Conservation (phyloP, 106 monocot genomes). For the Dioscorea dumetorum region DNA sequence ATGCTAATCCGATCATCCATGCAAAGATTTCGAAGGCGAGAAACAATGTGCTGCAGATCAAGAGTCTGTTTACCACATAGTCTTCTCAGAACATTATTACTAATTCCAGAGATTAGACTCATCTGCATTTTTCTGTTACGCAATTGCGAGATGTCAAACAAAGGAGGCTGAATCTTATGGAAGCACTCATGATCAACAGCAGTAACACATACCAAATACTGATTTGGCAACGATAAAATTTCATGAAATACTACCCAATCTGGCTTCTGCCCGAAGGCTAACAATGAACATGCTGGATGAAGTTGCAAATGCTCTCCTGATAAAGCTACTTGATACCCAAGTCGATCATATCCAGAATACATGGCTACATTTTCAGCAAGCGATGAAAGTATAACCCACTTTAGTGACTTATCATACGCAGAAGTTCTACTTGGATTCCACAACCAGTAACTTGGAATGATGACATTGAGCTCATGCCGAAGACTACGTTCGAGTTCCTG, state of each 20-base stretch:
- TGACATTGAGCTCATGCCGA: conserved; percentile 57
- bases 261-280: conserved; percentile 64
- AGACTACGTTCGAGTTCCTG: conserved; percentile 69
- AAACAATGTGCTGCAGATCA: conserved; percentile 42
- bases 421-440: conserved; percentile 56
- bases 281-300: conserved; percentile 88
- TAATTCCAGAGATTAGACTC: conserved; percentile 41
- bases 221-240: conserved; percentile 52
- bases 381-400: conserved; percentile 65
- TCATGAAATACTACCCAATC: conserved; percentile 91
- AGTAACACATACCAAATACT: conserved; percentile 90
- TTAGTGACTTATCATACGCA: conserved; percentile 34
- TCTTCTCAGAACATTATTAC: conserved; percentile 49
- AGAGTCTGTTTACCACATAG: conserved; percentile 62
- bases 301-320: conserved; percentile 68
- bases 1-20: conserved; percentile 42
- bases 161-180: conserved; percentile 28
- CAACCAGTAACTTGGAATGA: conserved; percentile 75
- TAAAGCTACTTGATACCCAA: conserved; percentile 85
- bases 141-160: conserved; percentile 47
- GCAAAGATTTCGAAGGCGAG: conserved; percentile 28
- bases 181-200: conserved; percentile 59
- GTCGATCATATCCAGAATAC: conserved; percentile 61
- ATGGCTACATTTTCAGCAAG: conserved; percentile 81
- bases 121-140: conserved; percentile 44